Evolutionary conservation across 2,329 filamentous ascomycete species (phyloP).

Genomic region (Diaporthe aspalathi): DNA sequence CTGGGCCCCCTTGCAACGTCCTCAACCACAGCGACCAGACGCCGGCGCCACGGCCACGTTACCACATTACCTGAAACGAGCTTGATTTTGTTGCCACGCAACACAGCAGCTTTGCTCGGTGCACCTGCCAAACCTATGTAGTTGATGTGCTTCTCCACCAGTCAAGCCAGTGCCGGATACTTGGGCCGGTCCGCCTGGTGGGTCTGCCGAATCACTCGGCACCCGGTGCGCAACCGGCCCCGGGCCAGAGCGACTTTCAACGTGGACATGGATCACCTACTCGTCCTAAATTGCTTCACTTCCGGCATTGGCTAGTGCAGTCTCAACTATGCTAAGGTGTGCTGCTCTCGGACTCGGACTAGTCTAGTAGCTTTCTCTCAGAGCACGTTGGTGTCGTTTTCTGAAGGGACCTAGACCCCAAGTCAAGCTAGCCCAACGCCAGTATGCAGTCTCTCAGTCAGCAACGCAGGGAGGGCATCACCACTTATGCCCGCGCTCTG

Average conservation of each 20-base stretch:
- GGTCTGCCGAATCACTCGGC: background rate
- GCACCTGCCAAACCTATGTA: background rate
- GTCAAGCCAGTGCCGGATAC: background rate
- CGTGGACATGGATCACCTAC: no score
- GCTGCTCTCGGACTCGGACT: background rate
- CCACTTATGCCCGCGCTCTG: constrained; percentile 34
- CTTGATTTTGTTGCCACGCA: background rate
- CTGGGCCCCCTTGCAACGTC: background rate
- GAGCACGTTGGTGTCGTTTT: background rate
- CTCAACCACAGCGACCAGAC: background rate
- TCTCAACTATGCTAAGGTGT: background rate
- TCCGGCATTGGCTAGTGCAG: background rate
- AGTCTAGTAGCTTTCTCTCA: background rate
- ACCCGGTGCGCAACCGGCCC: background rate
- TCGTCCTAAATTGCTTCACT: no score
- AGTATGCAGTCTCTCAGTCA: constrained; percentile 21
- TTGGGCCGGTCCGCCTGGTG: background rate
- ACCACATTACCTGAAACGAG: no score
- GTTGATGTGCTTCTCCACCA: background rate
- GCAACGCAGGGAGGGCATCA: background rate
- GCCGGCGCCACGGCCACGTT: background rate
- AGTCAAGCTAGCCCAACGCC: constrained; percentile 14
- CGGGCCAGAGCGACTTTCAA: background rate
- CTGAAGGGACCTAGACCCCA: background rate
- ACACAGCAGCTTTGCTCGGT: background rate